Conservation (phyloP, 2,329 filamentous ascomycete species). For the Penicillium digitatum region DNA sequence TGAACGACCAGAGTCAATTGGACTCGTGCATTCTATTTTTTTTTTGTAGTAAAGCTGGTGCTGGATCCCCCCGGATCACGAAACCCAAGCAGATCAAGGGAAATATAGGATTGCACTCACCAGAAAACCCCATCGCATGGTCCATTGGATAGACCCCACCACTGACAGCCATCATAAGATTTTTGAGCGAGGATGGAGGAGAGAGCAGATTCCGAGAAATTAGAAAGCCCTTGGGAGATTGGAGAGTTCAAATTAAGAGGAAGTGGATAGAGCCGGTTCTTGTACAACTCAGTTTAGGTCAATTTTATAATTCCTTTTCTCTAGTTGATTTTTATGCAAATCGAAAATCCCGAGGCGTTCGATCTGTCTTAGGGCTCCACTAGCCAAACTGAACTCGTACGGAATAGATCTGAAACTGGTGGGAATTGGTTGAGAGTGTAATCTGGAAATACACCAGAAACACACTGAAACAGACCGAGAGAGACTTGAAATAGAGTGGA, state of each 20-base stretch:
- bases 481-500: no score
- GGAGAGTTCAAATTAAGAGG: background rate
- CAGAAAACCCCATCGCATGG: conserved; percentile 17
- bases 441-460: no score
- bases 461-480: no score
- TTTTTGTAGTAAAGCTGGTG: background rate
- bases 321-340: background rate
- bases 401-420: no score
- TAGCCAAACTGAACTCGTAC: no score
- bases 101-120: conserved; percentile 11
- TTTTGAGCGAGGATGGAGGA: conserved; percentile 1
- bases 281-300: background rate
- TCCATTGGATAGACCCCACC: conserved; percentile 30
- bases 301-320: background rate
- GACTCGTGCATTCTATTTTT: background rate
- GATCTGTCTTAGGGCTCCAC: conserved; percentile 2
- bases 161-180: conserved; percentile 24
- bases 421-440: no score
- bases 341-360: background rate
- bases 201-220: conserved; percentile 17
- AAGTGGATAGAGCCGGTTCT: background rate
- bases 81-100: background rate
- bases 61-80: background rate
- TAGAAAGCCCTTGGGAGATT: background rate
- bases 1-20: background rate